Evolutionary conservation across 2,329 filamentous ascomycete genomes (phyloP), one percentile per base, ranked within the genome.

Genomic region (Didymellaceae sp.): DNA sequence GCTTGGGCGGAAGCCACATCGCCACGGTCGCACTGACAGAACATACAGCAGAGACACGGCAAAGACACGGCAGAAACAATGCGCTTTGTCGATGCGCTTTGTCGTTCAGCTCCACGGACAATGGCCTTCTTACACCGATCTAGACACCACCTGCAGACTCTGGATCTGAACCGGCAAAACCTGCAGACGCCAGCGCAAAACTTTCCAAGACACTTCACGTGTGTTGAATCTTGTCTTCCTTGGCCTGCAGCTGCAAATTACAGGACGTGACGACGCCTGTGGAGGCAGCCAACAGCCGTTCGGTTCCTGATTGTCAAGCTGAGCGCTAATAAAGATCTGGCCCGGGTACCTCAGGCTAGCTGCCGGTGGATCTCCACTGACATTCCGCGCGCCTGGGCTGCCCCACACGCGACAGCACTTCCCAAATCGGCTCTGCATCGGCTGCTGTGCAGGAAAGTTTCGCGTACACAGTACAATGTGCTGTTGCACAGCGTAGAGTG

Each of bases 251-350:
- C 17, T 42, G 42, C 42, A 52, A 52, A 52, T 52, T 52, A 46
- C 48, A 52, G 48, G 48, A 46, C 25, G 48, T 52, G 48, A 46
- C 48, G 48, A 46, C 48, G 48, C 48, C 42, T 46, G 42, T 38
- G n/a, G 33, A 39, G 42, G 31, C 32, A 52, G 48, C 48, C 48
- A 52, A 52, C 48, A 30, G 43, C 42, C 43, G 31, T 46, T 52
- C 25, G 35, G 48, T 33, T 38, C 38, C 37, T 52, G 37, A 11
- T 24, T 24, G 41, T 30, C 13, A 41, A 34, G 17, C 26, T 28
- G 34, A 39, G 21, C 13, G 45, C 45, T 49, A 49, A 20, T 20
- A 10, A 42, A 18, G 45, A 42, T 49, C 45, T 25, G 13, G 45
- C 18, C 38, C 32, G 45, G n/a, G 37, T 33, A 48, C 45, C 22